Percentiles rank a stretch among this genome's conserved stretches.
Evolutionary conservation across 202 grass and related monocot genomes (phyloP).

Genomic region (Saccharum hybrid): DNA sequence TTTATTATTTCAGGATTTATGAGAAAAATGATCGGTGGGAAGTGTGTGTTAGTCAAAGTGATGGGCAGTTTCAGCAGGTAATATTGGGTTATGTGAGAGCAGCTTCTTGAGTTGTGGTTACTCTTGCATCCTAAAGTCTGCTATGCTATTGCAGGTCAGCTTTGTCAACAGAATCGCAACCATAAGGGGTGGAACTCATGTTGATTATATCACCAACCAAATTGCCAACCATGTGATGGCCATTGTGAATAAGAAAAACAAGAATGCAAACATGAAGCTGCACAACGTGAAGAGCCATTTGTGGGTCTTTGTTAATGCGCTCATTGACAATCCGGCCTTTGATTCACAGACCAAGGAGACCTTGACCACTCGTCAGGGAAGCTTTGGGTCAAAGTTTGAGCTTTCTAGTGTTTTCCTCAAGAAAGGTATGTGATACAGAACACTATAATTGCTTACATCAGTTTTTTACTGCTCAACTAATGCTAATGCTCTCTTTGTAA

Average conservation of each 20-base stretch:
- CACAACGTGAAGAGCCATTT: slow-evolving; percentile 78
- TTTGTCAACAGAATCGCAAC: slow-evolving; percentile 93
- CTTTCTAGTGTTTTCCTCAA: slow-evolving; percentile 70
- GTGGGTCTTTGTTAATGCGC: slow-evolving; percentile 90
- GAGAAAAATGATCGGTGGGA: slow-evolving; percentile 91
- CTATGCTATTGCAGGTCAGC: slow-evolving; percentile 67
- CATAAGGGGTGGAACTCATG: slow-evolving; percentile 87
- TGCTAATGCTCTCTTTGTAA: neutral
- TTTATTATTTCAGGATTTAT: slow-evolving; percentile 46
- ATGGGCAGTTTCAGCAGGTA: slow-evolving; percentile 96
- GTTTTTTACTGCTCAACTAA: neutral
- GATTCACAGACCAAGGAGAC: slow-evolving; percentile 99
- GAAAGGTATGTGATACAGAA: slow-evolving; percentile 49
- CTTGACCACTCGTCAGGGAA: slow-evolving; percentile 82
- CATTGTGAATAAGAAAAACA: slow-evolving; percentile 86
- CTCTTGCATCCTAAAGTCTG: neutral
- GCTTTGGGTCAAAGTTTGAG: slow-evolving; percentile 85
- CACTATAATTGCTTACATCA: neutral
- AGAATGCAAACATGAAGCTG: slow-evolving; percentile 81
- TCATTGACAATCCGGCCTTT: slow-evolving; percentile 93
- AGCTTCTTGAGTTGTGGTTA: neutral
- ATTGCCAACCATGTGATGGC: slow-evolving; percentile 62
- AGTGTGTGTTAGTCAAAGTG: slow-evolving; percentile 72
- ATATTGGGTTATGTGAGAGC: neutral
- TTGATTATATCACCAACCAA: slow-evolving; percentile 83